Conservation (phyloP, 768 basidiomycete species). For the Boletus barrowsii region DNA sequence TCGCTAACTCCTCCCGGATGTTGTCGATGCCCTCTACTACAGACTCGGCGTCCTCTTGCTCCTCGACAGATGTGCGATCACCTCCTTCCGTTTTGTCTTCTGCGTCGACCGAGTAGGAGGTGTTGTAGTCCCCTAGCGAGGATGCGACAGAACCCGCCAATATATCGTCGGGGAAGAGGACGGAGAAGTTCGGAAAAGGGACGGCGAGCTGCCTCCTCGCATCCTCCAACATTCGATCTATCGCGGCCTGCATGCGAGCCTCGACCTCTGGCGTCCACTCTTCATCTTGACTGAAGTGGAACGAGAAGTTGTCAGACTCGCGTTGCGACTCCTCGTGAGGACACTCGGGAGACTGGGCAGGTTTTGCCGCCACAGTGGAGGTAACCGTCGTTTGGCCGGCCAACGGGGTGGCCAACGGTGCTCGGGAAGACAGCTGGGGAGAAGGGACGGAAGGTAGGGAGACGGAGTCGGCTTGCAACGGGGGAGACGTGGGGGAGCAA, state of each 20-base stretch:
- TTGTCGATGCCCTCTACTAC: not conserved
- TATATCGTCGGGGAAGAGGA: conserved; percentile 10
- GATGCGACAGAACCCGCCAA: not conserved
- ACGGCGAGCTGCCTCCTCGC: conserved; percentile 7
- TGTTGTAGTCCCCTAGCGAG: not conserved
- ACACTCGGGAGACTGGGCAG: not conserved
- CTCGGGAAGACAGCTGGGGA: not conserved
- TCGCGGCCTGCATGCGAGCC: conserved; percentile 5
- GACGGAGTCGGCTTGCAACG: not conserved
- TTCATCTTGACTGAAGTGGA: conserved; percentile 7
- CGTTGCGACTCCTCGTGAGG: conserved; percentile 7
- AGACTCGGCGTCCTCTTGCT: not conserved
- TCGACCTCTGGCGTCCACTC: conserved; percentile 17
- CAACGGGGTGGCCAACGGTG: not conserved
- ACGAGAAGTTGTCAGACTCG: conserved; percentile 14
- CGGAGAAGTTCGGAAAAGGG: conserved; percentile 11
- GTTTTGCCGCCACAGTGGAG: not conserved
- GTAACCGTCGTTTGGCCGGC: not conserved
- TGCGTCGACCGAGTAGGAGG: not conserved
- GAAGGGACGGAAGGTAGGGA: not conserved
- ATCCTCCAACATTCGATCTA: conserved; percentile 1
- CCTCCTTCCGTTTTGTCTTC: not conserved
- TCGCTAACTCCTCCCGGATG: not conserved
- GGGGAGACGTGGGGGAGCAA: not conserved
- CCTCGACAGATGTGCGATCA: not conserved